Conservation (phyloP, 805 yeast species). For the Helenozyma baotianmanensis region DNA sequence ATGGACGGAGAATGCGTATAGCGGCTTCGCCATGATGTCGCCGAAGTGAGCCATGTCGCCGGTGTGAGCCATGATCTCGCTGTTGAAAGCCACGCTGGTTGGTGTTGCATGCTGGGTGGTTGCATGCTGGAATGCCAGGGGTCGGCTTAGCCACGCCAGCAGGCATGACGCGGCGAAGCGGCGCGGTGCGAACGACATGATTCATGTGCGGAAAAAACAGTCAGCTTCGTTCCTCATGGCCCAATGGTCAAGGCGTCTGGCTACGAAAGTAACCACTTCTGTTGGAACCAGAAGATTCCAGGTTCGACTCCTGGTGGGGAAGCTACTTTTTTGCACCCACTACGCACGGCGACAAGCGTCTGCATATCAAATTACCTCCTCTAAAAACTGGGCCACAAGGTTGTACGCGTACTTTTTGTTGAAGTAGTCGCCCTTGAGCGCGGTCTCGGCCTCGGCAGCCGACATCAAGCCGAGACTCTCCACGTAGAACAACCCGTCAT, state of each 20-base stretch:
- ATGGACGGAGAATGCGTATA: too few species aligned
- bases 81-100: too few species aligned
- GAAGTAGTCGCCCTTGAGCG: constrained; percentile 22
- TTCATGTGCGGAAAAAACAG: too few species aligned
- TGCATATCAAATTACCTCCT: constrained; percentile 4
- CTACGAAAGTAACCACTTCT: constrained; percentile 50
- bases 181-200: too few species aligned
- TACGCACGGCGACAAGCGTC: too few species aligned
- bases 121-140: too few species aligned
- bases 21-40: too few species aligned
- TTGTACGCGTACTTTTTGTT: constrained; percentile 16
- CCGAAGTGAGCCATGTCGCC: too few species aligned
- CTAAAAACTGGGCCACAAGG: constrained; percentile 16
- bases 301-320: constrained; percentile 52
- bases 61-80: too few species aligned
- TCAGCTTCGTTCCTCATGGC: constrained; percentile 60
- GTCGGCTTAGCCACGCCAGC: too few species aligned
- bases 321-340: constrained; percentile 29
- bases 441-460: constrained; percentile 17
- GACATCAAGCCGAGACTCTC: constrained; percentile 29
- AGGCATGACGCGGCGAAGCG: too few species aligned
- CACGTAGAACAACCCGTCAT: constrained; percentile 30
- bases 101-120: too few species aligned
- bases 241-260: constrained; percentile 72
- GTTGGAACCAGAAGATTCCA: constrained; percentile 47